A percentile compares a stretch with the other conserved stretches of the same genome.
phyloP scores from a whole-genome alignment of 768 basidiomycete species.

The Tylopilus sp. region DNA sequence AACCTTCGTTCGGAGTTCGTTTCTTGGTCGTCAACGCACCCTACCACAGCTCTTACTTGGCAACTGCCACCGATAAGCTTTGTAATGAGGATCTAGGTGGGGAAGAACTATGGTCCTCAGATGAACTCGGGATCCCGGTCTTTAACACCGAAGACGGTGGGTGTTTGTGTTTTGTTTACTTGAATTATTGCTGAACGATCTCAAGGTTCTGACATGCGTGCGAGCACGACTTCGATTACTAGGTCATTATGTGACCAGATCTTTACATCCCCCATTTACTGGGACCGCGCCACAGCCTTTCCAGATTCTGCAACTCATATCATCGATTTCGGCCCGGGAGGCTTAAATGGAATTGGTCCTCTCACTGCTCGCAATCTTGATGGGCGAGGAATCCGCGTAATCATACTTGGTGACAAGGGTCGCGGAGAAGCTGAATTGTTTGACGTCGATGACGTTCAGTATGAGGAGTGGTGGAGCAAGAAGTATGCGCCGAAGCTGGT shows the following conservation, averaged over 20 bases:
- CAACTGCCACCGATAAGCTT: constrained; percentile 70
- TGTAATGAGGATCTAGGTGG: constrained; percentile 70
- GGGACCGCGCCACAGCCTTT: constrained; percentile 88
- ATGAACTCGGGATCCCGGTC: constrained; percentile 77
- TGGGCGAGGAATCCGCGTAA: constrained; percentile 87
- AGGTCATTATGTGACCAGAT: constrained; percentile 91
- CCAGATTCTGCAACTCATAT: constrained; percentile 90
- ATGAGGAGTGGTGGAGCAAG: constrained; percentile 90
- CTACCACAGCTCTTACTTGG: constrained; percentile 89
- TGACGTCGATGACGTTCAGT: constrained; percentile 56
- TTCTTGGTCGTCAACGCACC: constrained; percentile 96
- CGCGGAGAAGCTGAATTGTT: constrained; percentile 89
- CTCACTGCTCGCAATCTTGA: constrained; percentile 88
- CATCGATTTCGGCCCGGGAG: constrained; percentile 96
- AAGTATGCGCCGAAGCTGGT: constrained; percentile 82
- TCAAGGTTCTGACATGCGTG: constrained; percentile 81
- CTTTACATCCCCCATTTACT: constrained; percentile 88
- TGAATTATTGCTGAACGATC: constrained; percentile 13
- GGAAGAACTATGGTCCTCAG: constrained; percentile 71
- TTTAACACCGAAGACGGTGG: constrained; percentile 91
- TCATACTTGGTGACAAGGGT: constrained; percentile 87
- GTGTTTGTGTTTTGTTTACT: constrained; percentile 29
- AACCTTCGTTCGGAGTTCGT: constrained; percentile 86
- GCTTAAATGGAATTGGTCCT: constrained; percentile 87
- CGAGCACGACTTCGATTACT: constrained; percentile 67